phyloP scores from a whole-genome alignment of 1,284 basidiomycete genomes.

The Termitomyces sp. region DNA sequence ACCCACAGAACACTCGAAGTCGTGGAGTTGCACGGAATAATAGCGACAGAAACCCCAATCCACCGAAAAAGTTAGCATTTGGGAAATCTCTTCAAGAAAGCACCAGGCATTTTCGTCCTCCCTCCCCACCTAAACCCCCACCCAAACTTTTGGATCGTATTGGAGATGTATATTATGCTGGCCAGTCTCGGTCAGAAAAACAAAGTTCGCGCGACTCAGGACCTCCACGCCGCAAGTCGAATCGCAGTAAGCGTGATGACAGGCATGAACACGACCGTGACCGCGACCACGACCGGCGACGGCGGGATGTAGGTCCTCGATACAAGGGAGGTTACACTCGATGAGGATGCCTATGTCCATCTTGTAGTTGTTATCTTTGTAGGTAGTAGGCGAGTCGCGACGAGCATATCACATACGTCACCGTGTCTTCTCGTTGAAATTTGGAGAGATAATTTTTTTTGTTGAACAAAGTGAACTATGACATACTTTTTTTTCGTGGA shows the following conservation, averaged over 20 bases:
- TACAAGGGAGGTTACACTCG: conserved; percentile 50
- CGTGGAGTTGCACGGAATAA: conserved; percentile 2
- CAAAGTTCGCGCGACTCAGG: not conserved
- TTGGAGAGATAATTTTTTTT: too few species aligned
- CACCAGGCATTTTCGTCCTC: conserved; percentile 20
- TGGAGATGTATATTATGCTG: conserved; percentile 12
- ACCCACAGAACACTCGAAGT: conserved; percentile 16
- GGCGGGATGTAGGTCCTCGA: conserved; percentile 30
- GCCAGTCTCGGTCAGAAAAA: conserved; percentile 8
- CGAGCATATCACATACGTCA: too few species aligned
- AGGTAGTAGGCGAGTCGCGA: too few species aligned
- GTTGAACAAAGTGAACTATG: too few species aligned
- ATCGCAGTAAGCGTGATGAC: conserved; percentile 7
- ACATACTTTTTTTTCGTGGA: too few species aligned
- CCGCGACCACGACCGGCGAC: conserved; percentile 16
- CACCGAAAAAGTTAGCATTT: conserved; percentile 35
- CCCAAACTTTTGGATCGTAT: conserved; percentile 25
- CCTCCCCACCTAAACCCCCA: conserved; percentile 21
- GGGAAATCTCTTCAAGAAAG: conserved; percentile 27
- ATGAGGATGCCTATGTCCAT: conserved; percentile 18
- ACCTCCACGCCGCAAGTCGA: conserved; percentile 8
- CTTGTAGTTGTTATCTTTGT: too few species aligned
- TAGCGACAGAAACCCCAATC: conserved; percentile 14
- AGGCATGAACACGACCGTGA: conserved; percentile 14
- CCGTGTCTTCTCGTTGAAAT: too few species aligned